phyloP scores from a whole-genome alignment of 2,329 filamentous ascomycete species.

The Corinectria fuckeliana region DNA sequence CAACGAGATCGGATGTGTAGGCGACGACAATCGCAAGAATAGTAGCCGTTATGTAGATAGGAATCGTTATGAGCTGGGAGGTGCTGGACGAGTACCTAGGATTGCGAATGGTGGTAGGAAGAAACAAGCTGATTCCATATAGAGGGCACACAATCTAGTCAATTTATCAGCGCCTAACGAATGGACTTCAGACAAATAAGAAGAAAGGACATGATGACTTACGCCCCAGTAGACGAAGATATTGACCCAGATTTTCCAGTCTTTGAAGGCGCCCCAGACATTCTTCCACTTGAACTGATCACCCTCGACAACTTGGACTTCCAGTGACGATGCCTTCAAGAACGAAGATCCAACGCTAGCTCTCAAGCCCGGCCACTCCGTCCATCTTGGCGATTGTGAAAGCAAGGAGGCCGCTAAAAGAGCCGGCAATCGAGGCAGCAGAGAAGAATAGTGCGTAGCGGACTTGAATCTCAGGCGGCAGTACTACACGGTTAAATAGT shows the following conservation, averaged over 20 bases:
- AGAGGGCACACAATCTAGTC: constrained; percentile 58
- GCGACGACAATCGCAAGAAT: constrained; percentile 61
- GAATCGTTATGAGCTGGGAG: constrained; percentile 71
- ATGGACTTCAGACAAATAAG: too few species aligned
- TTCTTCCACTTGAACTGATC: constrained; percentile 80
- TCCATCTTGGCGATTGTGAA: constrained; percentile 75
- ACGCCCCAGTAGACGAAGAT: constrained; percentile 71
- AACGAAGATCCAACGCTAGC: constrained; percentile 73
- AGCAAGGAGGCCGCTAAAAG: constrained; percentile 75
- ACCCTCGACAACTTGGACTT: constrained; percentile 61
- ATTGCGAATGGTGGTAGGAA: constrained; percentile 68
- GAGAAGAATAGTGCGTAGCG: constrained; percentile 80
- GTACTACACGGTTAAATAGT: constrained; percentile 66
- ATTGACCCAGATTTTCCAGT: constrained; percentile 78
- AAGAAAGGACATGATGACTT: constrained; percentile 42
- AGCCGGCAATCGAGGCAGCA: constrained; percentile 79
- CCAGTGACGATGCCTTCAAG: constrained; percentile 72
- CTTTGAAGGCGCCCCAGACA: constrained; percentile 73
- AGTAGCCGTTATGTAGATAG: constrained; percentile 67
- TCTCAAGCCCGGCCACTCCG: constrained; percentile 63
- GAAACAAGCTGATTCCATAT: constrained; percentile 64
- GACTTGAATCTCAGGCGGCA: constrained; percentile 61
- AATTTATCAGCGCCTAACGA: not conserved
- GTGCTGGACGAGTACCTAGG: constrained; percentile 63
- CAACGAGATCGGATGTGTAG: constrained; percentile 60